Conservation (phyloP, 805 yeast species). For the Novakomyces olei region DNA sequence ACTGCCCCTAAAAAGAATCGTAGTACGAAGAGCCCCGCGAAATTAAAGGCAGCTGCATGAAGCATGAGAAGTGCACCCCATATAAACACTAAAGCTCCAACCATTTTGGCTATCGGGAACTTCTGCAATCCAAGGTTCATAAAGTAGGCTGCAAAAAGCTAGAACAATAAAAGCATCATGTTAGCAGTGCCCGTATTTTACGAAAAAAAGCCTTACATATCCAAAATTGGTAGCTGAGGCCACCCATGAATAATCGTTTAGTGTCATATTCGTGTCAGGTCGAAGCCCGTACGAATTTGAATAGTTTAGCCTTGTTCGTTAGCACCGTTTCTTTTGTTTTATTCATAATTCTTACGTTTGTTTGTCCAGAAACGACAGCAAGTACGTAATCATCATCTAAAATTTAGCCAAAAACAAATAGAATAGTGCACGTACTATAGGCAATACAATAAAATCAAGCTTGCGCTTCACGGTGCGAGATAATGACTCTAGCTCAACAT, state of each 20-base stretch:
- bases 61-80: constrained; percentile 25
- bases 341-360: too few species aligned
- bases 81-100: constrained; percentile 4
- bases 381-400: too few species aligned
- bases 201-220: too few species aligned
- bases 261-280: constrained; percentile 18
- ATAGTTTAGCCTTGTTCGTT: constrained; percentile 17
- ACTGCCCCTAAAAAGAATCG: constrained; percentile 26
- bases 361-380: too few species aligned
- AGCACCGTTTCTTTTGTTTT: too few species aligned
- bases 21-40: constrained; percentile 22
- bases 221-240: constrained; percentile 25
- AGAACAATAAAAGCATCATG: too few species aligned
- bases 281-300: constrained; percentile 19
- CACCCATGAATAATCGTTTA: constrained; percentile 21
- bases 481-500: too few species aligned
- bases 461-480: too few species aligned
- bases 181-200: too few species aligned
- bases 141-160: constrained; percentile 25
- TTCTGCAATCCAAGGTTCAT: constrained; percentile 21
- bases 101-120: constrained; percentile 18
- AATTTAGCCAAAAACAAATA: too few species aligned
- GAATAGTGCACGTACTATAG: too few species aligned
- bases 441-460: too few species aligned
- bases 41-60: constrained; percentile 22